Base-by-base conservation (phyloP, 2,329 filamentous ascomycete species). In the Zopfia rhizophila region DNA sequence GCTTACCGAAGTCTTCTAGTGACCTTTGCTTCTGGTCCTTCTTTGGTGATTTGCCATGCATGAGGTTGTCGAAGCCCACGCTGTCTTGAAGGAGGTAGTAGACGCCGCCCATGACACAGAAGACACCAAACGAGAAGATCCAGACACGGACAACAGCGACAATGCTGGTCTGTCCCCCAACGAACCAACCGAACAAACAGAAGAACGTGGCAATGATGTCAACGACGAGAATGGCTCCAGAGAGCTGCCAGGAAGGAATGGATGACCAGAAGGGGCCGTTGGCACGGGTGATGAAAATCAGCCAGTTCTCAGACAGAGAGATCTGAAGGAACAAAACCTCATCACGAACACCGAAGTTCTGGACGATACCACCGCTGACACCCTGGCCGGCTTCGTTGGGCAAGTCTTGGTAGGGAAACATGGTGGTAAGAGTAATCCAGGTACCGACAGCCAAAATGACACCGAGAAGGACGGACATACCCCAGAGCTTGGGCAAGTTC, bases 261-360 rank as follows among this genome's bases (percentile, higher is more conserved):
- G 89, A 92, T 3, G 89, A 91, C 90, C 90, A 95, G 82, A 95
- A 93, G 42, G 90, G 90, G 66, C 91, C 90, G 75, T 92, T 92
- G 76, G 90, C 88, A 81, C 91, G 90, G 56, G 91, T 96, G 77
- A 96, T 93, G 80, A 96, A 95, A 75, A 96, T 96, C 39, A 96
- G 83, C 91, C 91, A 96, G 79, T 95, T 96, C 82, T 96, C 90
- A 50, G 91, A 92, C 42, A 96, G 83, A 10, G 89, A 90, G 72
- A 96, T 90, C 77, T 96, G 85, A 25, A 96, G 86, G 83, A 96
- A 96, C 65, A 96, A 76, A 47, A 96, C 86, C 61, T 86, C 85
- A 61, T 96, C 90, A 43, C 89, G 78, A 69, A 87, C 83, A 82
- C 91, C 91, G 63, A 88, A 89, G 78, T 94, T 93, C 81, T 96